Percentiles rank a stretch among this genome's conserved stretches.
phyloP scores from a whole-genome alignment of 345 rosid genomes.

The Populus simonii region DNA sequence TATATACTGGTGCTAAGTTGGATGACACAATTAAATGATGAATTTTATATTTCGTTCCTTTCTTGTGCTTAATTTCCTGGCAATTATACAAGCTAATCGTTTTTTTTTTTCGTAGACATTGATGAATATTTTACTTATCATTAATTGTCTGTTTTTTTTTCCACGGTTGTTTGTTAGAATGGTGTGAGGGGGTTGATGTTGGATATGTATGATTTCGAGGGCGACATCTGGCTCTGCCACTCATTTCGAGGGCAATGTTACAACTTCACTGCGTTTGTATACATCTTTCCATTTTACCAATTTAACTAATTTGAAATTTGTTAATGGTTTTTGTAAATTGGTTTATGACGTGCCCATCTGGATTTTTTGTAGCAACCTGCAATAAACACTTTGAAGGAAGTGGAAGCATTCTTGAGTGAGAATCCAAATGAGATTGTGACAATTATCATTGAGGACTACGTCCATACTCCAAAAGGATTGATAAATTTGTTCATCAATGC shows the following conservation, averaged over 20 bases:
- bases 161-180: slow-evolving; percentile 52
- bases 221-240: slow-evolving; percentile 96
- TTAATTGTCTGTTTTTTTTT: neutral
- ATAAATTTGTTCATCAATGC: slow-evolving; percentile 63
- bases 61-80: slow-evolving; percentile 2
- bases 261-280: slow-evolving; percentile 97
- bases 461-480: slow-evolving; percentile 83
- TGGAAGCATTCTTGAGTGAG: slow-evolving; percentile 75
- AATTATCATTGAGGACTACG: slow-evolving; percentile 90
- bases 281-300: slow-evolving; percentile 12
- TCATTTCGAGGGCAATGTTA: slow-evolving; percentile 88
- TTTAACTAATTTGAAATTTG: slow-evolving; percentile 2
- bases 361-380: slow-evolving; percentile 76
- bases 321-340: neutral
- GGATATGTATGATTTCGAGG: slow-evolving; percentile 89
- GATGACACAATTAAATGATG: neutral
- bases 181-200: slow-evolving; percentile 96
- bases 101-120: neutral
- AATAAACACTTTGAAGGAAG: slow-evolving; percentile 75
- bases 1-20: neutral
- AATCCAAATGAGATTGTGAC: slow-evolving; percentile 83
- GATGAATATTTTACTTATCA: neutral
- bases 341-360: slow-evolving; percentile 14
- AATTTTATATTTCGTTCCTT: neutral
- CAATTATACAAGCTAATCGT: neutral